Evolutionary conservation across 2,329 filamentous ascomycete genomes (phyloP).

Genomic region (Clarireedia monteithiana): DNA sequence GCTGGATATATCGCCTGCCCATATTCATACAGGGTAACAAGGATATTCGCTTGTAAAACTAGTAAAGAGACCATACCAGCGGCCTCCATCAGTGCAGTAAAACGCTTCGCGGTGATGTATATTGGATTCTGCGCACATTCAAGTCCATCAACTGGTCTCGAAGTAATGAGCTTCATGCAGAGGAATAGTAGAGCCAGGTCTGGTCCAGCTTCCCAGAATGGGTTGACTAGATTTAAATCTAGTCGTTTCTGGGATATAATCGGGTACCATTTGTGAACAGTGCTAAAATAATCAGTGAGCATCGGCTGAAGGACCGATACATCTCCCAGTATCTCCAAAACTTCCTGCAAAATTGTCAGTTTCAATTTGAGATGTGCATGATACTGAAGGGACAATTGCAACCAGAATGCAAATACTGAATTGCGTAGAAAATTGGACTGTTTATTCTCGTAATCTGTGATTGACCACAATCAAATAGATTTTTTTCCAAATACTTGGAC

Average conservation of each 20-base stretch:
- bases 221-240: constrained; percentile 32
- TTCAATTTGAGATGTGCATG: neutral
- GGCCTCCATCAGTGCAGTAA: constrained; percentile 35
- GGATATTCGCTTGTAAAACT: constrained; percentile 38
- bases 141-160: constrained; percentile 30
- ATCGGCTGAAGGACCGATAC: constrained; percentile 32
- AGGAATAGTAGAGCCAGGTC: constrained; percentile 41
- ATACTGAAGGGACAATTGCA: too few relatives aligned
- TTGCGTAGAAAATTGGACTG: too few relatives aligned
- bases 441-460: too few relatives aligned
- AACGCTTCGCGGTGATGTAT: constrained; percentile 37
- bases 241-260: constrained; percentile 40
- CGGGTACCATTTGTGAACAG: constrained; percentile 40
- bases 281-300: constrained; percentile 36
- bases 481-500: too few relatives aligned
- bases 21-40: constrained; percentile 41
- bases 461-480: too few relatives aligned
- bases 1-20: constrained; percentile 43
- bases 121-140: constrained; percentile 31
- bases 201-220: constrained; percentile 36
- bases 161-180: constrained; percentile 40
- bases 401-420: neutral
- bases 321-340: constrained; percentile 34
- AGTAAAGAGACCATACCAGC: constrained; percentile 36
- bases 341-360: constrained; percentile 26